Evolutionary conservation across 1,284 basidiomycete species (phyloP), one percentile per base, ranked within the genome.

Genomic region (Cutaneotrichosporon sp.): DNA sequence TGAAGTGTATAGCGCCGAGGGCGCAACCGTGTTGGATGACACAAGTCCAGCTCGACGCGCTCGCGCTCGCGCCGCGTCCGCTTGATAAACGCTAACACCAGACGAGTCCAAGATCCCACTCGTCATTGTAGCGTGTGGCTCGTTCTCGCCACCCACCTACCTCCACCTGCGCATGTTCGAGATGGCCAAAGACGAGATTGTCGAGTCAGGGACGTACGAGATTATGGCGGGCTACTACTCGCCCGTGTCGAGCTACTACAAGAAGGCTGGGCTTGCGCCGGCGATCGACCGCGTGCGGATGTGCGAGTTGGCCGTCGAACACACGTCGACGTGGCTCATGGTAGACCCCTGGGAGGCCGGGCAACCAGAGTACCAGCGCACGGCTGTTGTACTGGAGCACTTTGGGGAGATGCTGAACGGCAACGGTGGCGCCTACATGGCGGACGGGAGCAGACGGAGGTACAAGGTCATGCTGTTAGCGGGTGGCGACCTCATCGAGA

Each of bases 291-390:
- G 91, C 69, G 90, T 92, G 58, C 86, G 87, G 71, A 95, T 94
- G 92, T 95, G 92, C 82, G 88, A 86, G 63, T 85, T 93, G 55
- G 92, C 90, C 16, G 86, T 91, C 47, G 89, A 93, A 76, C 77
- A 91, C 77, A 82, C 81, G 9, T 77, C 75, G 16, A 81, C 79
- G 0, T 82, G 81, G 81, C 72, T 82, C 51, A 98, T 97, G 95
- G 90, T 97, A 49, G 95, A 98, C 78, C 86, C 93, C 22, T 98
- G 95, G 95, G 95, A 98, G 81, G 92, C 93, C 26, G 89, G 92
- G 73, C 94, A 95, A 80, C 85, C 87, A 58, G 84, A 84, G 67
- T 98, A 97, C 81, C 92, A 96, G 77, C 89, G 94, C 65, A 98
- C 95, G 2, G 95, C 95, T 32, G 88, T 97, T 57, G 95, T 98